Evolutionary conservation across 805 yeast species (phyloP).

Genomic region (Yarrowia yakushimensis): DNA sequence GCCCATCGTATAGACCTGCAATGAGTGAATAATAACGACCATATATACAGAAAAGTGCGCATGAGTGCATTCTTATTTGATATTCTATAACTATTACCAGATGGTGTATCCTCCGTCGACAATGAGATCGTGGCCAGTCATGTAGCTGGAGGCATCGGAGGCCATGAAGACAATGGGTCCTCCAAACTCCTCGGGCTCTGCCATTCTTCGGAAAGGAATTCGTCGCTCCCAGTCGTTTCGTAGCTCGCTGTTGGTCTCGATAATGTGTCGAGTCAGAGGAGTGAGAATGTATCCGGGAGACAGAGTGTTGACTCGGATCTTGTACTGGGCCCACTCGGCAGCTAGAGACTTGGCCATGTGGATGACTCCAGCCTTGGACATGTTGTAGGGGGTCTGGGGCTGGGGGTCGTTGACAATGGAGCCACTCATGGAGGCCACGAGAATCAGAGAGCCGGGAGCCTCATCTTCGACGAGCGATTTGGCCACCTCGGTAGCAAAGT

Average conservation of each 20-base stretch:
- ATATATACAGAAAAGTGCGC: too few relatives aligned
- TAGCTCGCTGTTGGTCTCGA: conserved; percentile 47
- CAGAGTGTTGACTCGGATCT: conserved; percentile 72
- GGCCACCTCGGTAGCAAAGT: conserved; percentile 71
- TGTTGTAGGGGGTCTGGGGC: conserved; percentile 75
- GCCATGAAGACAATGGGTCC: conserved; percentile 75
- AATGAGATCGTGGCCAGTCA: conserved; percentile 78
- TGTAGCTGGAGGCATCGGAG: conserved; percentile 69
- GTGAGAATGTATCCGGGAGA: conserved; percentile 81
- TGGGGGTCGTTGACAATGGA: conserved; percentile 83
- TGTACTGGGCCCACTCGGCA: conserved; percentile 76
- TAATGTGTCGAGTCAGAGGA: conserved; percentile 70
- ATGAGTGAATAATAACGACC: background rate
- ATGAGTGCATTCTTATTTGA: too few relatives aligned
- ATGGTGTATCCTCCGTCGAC: conserved; percentile 87
- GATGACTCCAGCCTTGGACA: conserved; percentile 83
- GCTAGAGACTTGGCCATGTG: conserved; percentile 74
- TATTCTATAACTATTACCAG: conserved; percentile 47
- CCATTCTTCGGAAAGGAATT: conserved; percentile 78
- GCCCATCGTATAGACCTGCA: background rate
- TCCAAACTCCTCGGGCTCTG: conserved; percentile 78
- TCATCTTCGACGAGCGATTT: conserved; percentile 49
- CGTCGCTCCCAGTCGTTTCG: conserved; percentile 68
- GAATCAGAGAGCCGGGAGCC: conserved; percentile 66
- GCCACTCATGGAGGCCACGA: conserved; percentile 87